Conservation (phyloP, 139 green algal genomes). For the Chlamydomonas applanata region DNA sequence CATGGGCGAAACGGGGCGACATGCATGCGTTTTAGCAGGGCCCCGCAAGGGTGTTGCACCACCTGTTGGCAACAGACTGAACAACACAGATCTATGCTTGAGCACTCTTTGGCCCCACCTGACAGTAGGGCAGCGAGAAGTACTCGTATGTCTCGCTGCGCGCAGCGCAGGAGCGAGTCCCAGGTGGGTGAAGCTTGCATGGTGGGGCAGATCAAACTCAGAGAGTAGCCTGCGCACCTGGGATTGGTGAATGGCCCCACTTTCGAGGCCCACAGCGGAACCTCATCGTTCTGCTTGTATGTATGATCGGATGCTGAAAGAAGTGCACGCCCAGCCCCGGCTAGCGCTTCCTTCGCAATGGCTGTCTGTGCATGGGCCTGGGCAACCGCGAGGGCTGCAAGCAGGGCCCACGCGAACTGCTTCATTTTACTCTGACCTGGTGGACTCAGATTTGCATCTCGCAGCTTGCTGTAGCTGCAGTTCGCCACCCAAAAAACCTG, state of each 20-base stretch:
- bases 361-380: background rate
- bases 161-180: background rate
- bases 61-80: slow-evolving; percentile 19
- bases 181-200: background rate
- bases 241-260: slow-evolving; percentile 78
- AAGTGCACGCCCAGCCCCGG: background rate
- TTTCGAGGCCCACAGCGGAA: slow-evolving; percentile 78
- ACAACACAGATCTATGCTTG: background rate
- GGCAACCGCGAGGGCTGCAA: background rate
- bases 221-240: slow-evolving; percentile 40
- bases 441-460: too few relatives aligned
- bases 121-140: slow-evolving; percentile 89
- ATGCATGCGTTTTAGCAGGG: slow-evolving; percentile 23
- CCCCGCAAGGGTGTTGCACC: background rate
- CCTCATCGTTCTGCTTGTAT: slow-evolving; percentile 40
- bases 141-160: slow-evolving; percentile 92
- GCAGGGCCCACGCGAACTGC: background rate
- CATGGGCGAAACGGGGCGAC: slow-evolving; percentile 70
- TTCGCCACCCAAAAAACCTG: too few relatives aligned
- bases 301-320: background rate
- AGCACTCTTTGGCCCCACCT: slow-evolving; percentile 8
- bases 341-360: background rate
- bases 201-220: slow-evolving; percentile 4
- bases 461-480: too few relatives aligned
- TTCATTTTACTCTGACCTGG: too few relatives aligned